These are phyloP conservation scores for Mesembryanthemum crystallinum DNA, from an alignment of 148 eudicot genomes.

Conservation along the genomic window DNA sequence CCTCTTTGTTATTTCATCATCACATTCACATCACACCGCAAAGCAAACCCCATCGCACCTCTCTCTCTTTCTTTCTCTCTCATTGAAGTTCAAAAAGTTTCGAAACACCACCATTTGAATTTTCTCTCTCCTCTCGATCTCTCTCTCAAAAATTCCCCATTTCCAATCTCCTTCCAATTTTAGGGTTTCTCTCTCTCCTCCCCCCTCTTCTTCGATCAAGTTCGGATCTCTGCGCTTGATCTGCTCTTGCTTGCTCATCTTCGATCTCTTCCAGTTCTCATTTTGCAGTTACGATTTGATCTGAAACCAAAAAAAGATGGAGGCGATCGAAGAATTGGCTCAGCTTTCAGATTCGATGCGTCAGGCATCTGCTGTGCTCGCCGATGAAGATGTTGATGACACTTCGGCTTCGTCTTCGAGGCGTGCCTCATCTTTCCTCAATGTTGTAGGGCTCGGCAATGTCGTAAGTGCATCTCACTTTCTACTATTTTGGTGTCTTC, in stretches of 20 bases:
- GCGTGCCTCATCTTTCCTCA: conserved; percentile 76
- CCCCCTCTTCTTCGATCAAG: conserved; percentile 10
- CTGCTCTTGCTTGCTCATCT: conserved; percentile 9
- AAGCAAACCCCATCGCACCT: not conserved
- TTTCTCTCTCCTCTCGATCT: not conserved
- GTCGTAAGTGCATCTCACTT: conserved; percentile 48
- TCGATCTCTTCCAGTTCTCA: not conserved
- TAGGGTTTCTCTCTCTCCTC: conserved; percentile 27
- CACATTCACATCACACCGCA: not conserved
- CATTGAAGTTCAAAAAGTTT: not conserved
- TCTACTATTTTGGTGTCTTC: not conserved
- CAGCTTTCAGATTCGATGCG: conserved; percentile 89
- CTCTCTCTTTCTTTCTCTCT: too few species aligned
- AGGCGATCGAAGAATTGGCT: conserved; percentile 86
- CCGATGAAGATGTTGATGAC: conserved; percentile 86
- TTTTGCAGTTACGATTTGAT: conserved; percentile 21
- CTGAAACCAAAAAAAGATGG: conserved; percentile 42
- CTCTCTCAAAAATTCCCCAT: conserved; percentile 5
- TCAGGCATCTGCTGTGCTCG: conserved; percentile 80
- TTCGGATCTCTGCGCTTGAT: conserved; percentile 16
- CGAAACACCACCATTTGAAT: not conserved
- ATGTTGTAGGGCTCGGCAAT: conserved; percentile 87
- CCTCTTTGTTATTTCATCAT: not conserved
- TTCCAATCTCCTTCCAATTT: not conserved
- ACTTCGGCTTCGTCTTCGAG: conserved; percentile 49